Percentiles rank a stretch among this genome's conserved stretches.
These are phyloP conservation scores for Aspergillus vadensis DNA, from an alignment of 2,329 filamentous ascomycete species.

Conservation along the genomic window DNA sequence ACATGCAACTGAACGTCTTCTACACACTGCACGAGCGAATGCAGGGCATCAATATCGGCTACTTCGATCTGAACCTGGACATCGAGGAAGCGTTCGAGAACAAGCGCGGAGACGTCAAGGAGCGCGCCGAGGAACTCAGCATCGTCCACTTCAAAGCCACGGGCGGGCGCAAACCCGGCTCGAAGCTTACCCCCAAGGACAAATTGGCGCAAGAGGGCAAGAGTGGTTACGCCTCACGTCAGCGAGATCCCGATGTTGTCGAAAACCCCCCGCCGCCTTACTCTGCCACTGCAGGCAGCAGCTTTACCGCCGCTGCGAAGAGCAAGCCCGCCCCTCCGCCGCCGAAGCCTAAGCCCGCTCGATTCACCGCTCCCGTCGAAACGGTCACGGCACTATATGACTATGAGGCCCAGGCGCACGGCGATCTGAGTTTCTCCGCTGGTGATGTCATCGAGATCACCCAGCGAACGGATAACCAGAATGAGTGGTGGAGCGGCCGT, in stretches of 20 bases:
- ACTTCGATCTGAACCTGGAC: conserved; percentile 89
- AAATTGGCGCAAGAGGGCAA: conserved; percentile 42
- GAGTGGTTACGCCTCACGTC: conserved; percentile 32
- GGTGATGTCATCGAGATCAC: conserved; percentile 91
- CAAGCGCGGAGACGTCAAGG: conserved; percentile 86
- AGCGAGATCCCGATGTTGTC: conserved; percentile 47
- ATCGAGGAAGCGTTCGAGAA: conserved; percentile 87
- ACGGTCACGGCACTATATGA: conserved; percentile 91
- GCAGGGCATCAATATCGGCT: conserved; percentile 95
- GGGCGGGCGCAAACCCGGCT: conserved; percentile 55
- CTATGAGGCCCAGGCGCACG: conserved; percentile 92
- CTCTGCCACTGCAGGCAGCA: conserved; percentile 50
- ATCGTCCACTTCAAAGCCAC: conserved; percentile 93
- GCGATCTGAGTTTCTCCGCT: conserved; percentile 84
- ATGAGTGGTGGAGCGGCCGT: conserved; percentile 96
- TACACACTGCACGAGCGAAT: conserved; percentile 98
- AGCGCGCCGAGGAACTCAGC: conserved; percentile 78
- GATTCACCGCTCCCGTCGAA: conserved; percentile 71
- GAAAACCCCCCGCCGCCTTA: conserved; percentile 73
- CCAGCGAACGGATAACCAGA: conserved; percentile 79
- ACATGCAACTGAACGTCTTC: conserved; percentile 99
- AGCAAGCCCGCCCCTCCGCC: conserved; percentile 67
- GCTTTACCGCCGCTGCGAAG: conserved; percentile 62
- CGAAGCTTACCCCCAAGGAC: conserved; percentile 38
- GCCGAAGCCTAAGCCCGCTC: conserved; percentile 78